Conservation (phyloP, 495 filamentous ascomycete genomes). For the Neurospora sublineolata region DNA sequence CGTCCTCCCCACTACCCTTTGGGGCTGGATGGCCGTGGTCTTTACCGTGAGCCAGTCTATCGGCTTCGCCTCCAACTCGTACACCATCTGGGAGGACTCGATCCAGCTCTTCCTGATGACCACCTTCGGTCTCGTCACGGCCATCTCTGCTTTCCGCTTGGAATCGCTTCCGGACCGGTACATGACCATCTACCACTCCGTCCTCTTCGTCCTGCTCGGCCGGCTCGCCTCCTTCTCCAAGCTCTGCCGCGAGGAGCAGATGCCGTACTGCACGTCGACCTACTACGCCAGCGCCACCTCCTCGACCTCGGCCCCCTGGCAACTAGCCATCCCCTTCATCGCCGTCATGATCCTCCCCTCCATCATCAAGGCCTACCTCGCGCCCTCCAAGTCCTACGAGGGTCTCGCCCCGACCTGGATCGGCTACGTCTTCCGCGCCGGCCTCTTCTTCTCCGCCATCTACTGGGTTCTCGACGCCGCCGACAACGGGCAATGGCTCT, state of each 20-base stretch:
- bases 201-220: slow-evolving; percentile 71
- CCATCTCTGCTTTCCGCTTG: slow-evolving; percentile 64
- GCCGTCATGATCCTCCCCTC: slow-evolving; percentile 63
- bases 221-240: slow-evolving; percentile 79
- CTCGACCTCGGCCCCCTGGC: slow-evolving; percentile 88
- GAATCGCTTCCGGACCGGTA: slow-evolving; percentile 49
- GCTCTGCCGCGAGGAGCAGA: slow-evolving; percentile 94
- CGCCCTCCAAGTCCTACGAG: slow-evolving; percentile 67
- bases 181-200: slow-evolving; percentile 69
- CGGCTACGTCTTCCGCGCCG: slow-evolving; percentile 63
- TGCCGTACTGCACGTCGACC: slow-evolving; percentile 90
- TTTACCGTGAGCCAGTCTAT: slow-evolving; percentile 74
- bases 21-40: slow-evolving; percentile 74
- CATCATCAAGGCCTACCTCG: slow-evolving; percentile 68
- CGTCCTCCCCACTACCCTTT: slow-evolving; percentile 67
- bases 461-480: slow-evolving; percentile 89
- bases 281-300: slow-evolving; percentile 89
- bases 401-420: slow-evolving; percentile 77
- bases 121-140: slow-evolving; percentile 66
- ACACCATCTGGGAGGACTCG: slow-evolving; percentile 97
- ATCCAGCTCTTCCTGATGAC: slow-evolving; percentile 85
- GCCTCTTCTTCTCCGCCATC: slow-evolving; percentile 61
- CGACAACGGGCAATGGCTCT: slow-evolving; percentile 78
- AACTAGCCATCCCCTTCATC: slow-evolving; percentile 66
- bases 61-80: slow-evolving; percentile 94